phyloP scores from a whole-genome alignment of 805 yeast genomes.

The Yamadazyma tumulicola region DNA sequence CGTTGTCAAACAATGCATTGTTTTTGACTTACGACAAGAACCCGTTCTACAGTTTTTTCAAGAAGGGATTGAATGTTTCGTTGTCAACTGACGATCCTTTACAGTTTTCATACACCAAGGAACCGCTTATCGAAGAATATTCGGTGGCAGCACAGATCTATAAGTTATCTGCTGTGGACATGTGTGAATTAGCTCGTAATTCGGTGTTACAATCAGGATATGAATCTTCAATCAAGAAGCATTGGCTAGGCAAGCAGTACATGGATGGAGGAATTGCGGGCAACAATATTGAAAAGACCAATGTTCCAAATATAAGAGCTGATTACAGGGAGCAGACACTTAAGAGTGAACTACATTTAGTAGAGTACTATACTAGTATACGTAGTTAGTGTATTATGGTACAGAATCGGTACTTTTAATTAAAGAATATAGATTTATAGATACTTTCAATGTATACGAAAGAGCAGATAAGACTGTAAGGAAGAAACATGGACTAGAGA shows the following conservation, averaged over 20 bases:
- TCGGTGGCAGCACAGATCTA: conserved; percentile 98
- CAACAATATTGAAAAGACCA: conserved; percentile 88
- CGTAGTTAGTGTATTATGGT: neutral
- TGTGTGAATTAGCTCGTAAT: conserved; percentile 94
- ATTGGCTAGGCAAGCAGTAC: conserved; percentile 83
- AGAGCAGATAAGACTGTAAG: too few species aligned
- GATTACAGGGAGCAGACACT: conserved; percentile 82
- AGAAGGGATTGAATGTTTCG: conserved; percentile 90
- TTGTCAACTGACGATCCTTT: conserved; percentile 96
- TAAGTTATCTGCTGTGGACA: conserved; percentile 89
- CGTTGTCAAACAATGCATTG: conserved; percentile 92
- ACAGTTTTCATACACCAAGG: conserved; percentile 95
- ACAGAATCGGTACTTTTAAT: neutral
- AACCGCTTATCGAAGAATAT: conserved; percentile 95
- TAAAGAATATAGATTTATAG: neutral
- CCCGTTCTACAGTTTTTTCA: conserved; percentile 88
- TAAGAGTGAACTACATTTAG: conserved; percentile 64
- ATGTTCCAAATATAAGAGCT: conserved; percentile 87
- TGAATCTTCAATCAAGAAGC: conserved; percentile 80
- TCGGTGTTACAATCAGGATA: conserved; percentile 94
- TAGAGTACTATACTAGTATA: conserved; percentile 50
- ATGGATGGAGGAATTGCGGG: conserved; percentile 64
- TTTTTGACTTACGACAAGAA: conserved; percentile 95
- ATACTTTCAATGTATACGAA: too few species aligned
- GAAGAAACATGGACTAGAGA: too few species aligned